A percentile compares a stretch with the other conserved stretches of the same genome.
Conservation (phyloP, 176 grass and related monocot genomes). For the Melocanna baccifera region DNA sequence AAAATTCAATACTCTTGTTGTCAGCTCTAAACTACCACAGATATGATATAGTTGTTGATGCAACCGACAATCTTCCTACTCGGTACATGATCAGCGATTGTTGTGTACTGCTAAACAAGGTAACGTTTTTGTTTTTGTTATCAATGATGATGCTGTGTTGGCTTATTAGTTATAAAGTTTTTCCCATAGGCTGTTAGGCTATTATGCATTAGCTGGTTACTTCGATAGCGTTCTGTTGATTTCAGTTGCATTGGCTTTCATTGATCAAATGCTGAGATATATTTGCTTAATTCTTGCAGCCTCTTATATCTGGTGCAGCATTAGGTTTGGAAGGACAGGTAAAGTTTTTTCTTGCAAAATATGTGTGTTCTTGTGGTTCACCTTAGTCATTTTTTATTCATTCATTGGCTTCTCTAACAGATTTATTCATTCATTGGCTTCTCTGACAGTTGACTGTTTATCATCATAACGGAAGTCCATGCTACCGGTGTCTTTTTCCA, state of each 20-base stretch:
- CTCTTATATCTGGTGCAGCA: conserved; percentile 84
- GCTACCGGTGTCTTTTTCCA: conserved; percentile 93
- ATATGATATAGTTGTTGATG: conserved; percentile 94
- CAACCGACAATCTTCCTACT: conserved; percentile 89
- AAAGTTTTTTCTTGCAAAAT: conserved; percentile 2
- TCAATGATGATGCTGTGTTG: not conserved
- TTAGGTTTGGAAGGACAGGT: conserved; percentile 98
- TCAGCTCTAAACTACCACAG: conserved; percentile 54
- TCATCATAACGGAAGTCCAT: conserved; percentile 92
- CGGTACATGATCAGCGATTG: conserved; percentile 98
- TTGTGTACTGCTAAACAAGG: conserved; percentile 86
- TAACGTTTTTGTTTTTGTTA: conserved; percentile 22
- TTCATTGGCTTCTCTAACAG: conserved; percentile 46
- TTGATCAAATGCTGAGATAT: not conserved
- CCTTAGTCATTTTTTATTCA: conserved; percentile 23
- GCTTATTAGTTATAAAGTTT: not conserved
- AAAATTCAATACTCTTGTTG: conserved; percentile 34
- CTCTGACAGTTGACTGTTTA: conserved; percentile 80
- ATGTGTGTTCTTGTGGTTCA: not conserved
- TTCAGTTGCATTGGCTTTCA: not conserved
- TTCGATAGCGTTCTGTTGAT: not conserved
- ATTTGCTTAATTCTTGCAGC: conserved; percentile 52
- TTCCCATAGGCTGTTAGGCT: not conserved
- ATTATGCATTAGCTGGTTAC: not conserved
- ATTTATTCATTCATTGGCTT: conserved; percentile 31